These are phyloP conservation scores for Pseudocohnilembus persalinus DNA, from an alignment of 169 alveolate species.

Conservation along the genomic window DNA sequence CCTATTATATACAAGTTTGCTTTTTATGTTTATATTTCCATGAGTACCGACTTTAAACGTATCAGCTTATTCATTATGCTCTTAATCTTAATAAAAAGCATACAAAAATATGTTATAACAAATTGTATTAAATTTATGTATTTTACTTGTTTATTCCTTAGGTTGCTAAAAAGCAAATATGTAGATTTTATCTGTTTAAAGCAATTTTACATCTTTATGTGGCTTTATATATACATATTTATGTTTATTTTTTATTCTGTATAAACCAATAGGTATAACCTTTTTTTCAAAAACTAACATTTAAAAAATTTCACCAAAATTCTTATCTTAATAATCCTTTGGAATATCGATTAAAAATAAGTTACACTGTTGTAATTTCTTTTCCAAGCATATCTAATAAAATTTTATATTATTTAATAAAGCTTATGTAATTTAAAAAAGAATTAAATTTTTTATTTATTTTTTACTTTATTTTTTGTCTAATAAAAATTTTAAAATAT, in stretches of 20 bases:
- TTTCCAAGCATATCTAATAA: conserved; percentile 53
- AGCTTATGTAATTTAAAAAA: too few relatives aligned
- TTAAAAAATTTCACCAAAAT: conserved; percentile 54
- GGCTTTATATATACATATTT: conserved; percentile 69
- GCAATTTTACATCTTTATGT: conserved; percentile 46
- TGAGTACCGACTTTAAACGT: not conserved
- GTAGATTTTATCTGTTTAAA: conserved; percentile 64
- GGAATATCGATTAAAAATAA: conserved; percentile 74
- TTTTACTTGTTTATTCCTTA: conserved; percentile 17
- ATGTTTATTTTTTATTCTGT: conserved; percentile 46
- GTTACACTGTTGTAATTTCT: conserved; percentile 64
- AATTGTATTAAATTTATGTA: not conserved
- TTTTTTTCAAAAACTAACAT: conserved; percentile 39
- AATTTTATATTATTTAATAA: conserved; percentile 53
- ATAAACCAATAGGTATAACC: conserved; percentile 64
- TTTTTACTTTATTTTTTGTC: too few relatives aligned
- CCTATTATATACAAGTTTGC: conserved; percentile 13
- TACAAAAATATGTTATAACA: not conserved
- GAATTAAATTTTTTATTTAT: too few relatives aligned
- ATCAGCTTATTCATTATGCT: not conserved
- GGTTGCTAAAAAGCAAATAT: conserved; percentile 52
- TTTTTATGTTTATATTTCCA: conserved; percentile 15
- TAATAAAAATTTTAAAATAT: too few relatives aligned
- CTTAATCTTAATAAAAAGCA: not conserved
- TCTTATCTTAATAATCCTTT: conserved; percentile 47